Conservation (phyloP, 2,329 filamentous ascomycete species). For the Arthrobotrys sphaeroides region DNA sequence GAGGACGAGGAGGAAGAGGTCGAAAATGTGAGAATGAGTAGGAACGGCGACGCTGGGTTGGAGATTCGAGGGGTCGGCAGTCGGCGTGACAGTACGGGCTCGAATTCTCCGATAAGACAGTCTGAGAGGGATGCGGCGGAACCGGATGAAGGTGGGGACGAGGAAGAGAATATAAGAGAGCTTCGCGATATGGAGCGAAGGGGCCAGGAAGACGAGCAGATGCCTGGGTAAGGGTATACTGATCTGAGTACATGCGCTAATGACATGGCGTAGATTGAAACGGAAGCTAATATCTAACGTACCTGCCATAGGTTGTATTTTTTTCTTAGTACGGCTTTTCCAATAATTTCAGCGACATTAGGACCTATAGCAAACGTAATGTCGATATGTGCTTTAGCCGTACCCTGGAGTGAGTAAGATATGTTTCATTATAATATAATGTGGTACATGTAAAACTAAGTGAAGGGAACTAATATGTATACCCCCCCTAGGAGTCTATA, state of each 20-base stretch:
- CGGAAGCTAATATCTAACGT: background rate
- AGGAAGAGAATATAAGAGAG: conserved; percentile 31
- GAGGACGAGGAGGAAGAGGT: conserved; percentile 34
- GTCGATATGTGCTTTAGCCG: conserved; percentile 85
- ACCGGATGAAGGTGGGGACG: conserved; percentile 14
- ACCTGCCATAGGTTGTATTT: conserved; percentile 16
- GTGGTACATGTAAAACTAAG: background rate
- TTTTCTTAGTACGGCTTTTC: conserved; percentile 66
- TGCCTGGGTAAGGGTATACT: conserved; percentile 27
- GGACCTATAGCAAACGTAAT: conserved; percentile 88
- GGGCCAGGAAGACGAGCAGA: conserved; percentile 32
- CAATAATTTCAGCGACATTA: conserved; percentile 82
- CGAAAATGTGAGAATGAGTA: conserved; percentile 27
- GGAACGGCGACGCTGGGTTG: background rate
- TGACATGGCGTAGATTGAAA: background rate
- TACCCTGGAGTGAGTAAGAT: conserved; percentile 74
- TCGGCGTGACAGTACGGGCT: conserved; percentile 12
- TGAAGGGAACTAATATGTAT: background rate
- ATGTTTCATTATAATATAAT: background rate
- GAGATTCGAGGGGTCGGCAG: background rate
- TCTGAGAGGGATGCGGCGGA: conserved; percentile 7
- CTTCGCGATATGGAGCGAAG: conserved; percentile 22
- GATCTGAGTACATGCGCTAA: background rate
- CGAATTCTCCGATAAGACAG: conserved; percentile 38
- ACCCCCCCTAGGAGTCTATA: conserved; percentile 38